Base-by-base conservation (phyloP, 371 early-diverging fungal genomes). In the Dichotomocladium elegans region DNA sequence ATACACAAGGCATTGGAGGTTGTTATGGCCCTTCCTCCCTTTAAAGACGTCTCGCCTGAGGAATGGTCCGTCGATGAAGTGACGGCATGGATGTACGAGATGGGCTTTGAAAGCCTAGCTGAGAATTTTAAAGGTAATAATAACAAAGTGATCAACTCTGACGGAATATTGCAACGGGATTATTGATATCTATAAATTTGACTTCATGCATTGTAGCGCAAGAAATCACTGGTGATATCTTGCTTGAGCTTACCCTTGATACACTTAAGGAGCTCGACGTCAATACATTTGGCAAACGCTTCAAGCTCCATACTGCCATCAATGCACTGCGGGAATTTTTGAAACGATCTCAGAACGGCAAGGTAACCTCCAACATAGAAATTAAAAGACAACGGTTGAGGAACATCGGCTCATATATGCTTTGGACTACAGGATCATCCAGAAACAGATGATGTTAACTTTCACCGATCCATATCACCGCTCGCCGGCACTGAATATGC, bases 241-340 rank as follows among this genome's bases (percentile, higher is more conserved):
- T 85, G 14, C 43, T 82, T n/a, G 79, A 79, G 28, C 53, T 85
- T 25, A 68, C 77, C 43, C 56, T 82, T 33, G 65, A 77, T 40
- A 73, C 79, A 12, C 61, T 85, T 24, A 85, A 85, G 50, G 85
- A 85, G 46, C 55, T 85, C 14, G 71, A 82, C 14, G 72, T 85
- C 33, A 58, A 43, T 21, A 75, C 81, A 0, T 82, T 82, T 53
- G 85, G 85, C 22, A 82, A 80, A 56, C 77, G 85, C 0, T 77
- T 80, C 59, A 78, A 80, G 28, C 69, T 85, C 51, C 80, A 77
- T 66, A 80, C 68, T 40, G 79, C 82, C 34, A 85, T 85, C 43
- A 64, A 55, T 8, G 44, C 63, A 4, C 54, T 83, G 12, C 76
- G 77, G n/a, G n/a, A n/a, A n/a, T n/a, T n/a, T n/a, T n/a, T n/a